phyloP scores from a whole-genome alignment of 768 basidiomycete species.

The Trametes punicea region DNA sequence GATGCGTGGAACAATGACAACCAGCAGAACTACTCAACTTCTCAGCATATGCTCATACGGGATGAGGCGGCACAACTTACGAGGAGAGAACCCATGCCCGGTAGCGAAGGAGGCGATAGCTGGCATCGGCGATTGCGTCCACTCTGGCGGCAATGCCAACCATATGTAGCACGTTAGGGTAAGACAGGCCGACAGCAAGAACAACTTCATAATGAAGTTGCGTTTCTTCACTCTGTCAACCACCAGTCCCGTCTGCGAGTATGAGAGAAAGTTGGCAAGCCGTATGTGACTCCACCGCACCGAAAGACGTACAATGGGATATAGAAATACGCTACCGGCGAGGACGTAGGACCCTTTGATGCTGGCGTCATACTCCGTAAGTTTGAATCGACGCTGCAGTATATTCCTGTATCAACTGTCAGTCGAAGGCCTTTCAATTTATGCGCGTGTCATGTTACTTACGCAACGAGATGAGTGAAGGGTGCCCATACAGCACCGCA shows the following conservation, averaged over 20 bases:
- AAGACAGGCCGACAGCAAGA: slow-evolving; percentile 54
- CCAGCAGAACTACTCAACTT: slow-evolving; percentile 54
- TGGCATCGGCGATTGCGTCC: slow-evolving; percentile 57
- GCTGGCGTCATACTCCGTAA: slow-evolving; percentile 60
- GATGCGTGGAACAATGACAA: slow-evolving; percentile 69
- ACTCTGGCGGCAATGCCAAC: slow-evolving; percentile 57
- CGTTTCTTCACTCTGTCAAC: slow-evolving; percentile 57
- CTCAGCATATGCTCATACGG: not conserved
- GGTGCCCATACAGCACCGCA: slow-evolving; percentile 79
- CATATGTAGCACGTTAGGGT: slow-evolving; percentile 63
- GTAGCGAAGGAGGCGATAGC: slow-evolving; percentile 58
- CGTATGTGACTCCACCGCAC: not conserved
- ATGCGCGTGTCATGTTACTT: slow-evolving; percentile 24
- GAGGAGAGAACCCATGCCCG: slow-evolving; percentile 73
- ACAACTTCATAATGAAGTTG: slow-evolving; percentile 56
- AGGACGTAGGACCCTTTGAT: slow-evolving; percentile 68
- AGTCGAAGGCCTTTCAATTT: not conserved
- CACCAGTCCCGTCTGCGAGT: slow-evolving; percentile 55
- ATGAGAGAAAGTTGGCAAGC: no score
- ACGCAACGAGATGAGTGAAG: slow-evolving; percentile 76
- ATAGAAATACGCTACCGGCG: slow-evolving; percentile 63
- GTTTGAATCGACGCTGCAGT: slow-evolving; percentile 61
- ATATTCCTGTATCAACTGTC: slow-evolving; percentile 50
- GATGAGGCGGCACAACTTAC: slow-evolving; percentile 37
- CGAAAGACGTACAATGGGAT: slow-evolving; percentile 54